Percentiles rank a stretch among this genome's conserved stretches.
Evolutionary conservation across 768 basidiomycete genomes (phyloP).

Genomic region (Albatrellus ellisii): DNA sequence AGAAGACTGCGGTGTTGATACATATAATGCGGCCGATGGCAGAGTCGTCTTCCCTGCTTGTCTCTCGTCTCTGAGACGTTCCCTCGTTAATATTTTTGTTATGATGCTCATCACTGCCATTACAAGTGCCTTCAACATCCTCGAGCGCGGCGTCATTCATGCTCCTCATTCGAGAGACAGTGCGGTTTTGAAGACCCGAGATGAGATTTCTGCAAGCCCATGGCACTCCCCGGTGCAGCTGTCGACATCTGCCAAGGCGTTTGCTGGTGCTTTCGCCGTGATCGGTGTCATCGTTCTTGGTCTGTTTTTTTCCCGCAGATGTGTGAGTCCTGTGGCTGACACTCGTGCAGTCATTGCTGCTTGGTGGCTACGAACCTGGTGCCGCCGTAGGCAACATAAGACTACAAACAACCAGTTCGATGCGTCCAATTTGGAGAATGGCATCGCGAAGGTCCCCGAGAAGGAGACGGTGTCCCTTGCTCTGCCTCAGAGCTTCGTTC

Average conservation of each 20-base stretch:
- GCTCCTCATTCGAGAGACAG: slow-evolving; percentile 1
- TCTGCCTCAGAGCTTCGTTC: not conserved
- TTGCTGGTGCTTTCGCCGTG: slow-evolving; percentile 15
- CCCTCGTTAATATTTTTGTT: slow-evolving; percentile 7
- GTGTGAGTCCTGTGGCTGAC: not conserved
- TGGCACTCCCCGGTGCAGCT: slow-evolving; percentile 5
- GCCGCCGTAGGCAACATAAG: slow-evolving; percentile 3
- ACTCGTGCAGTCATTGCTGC: slow-evolving; percentile 8
- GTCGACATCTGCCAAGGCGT: slow-evolving; percentile 16
- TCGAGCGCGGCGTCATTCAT: slow-evolving; percentile 9
- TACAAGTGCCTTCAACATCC: not conserved
- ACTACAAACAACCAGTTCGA: not conserved
- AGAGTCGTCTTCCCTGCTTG: slow-evolving; percentile 13
- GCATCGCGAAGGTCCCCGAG: not conserved
- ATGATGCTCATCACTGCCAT: slow-evolving; percentile 3
- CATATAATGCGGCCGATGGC: too few relatives aligned
- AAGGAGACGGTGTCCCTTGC: not conserved
- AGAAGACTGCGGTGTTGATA: too few relatives aligned
- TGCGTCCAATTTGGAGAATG: not conserved
- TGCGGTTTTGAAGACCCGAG: too few relatives aligned
- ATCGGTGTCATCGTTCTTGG: slow-evolving; percentile 18
- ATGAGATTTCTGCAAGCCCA: not conserved
- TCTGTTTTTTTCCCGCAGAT: slow-evolving; percentile 4
- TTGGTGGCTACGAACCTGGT: slow-evolving; percentile 11
- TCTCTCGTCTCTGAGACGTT: slow-evolving; percentile 8